These are phyloP conservation scores for Nepenthes alata DNA, from an alignment of 179 eudicot genomes.

Conservation along the genomic window DNA sequence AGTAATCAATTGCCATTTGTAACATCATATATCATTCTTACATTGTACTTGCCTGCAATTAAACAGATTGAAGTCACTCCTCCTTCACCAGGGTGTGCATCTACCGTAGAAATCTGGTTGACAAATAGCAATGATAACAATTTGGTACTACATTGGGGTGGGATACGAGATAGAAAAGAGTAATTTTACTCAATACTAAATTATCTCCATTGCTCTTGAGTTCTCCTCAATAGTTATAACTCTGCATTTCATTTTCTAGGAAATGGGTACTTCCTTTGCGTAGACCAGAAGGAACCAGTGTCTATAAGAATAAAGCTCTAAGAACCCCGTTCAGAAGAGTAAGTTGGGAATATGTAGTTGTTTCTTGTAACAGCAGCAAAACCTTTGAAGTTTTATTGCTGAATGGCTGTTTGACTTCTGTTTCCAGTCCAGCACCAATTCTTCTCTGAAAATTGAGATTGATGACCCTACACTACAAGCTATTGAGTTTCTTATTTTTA, in stretches of 20 bases:
- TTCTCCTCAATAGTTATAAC: neutral
- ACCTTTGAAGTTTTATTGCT: neutral
- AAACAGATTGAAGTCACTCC: conserved; percentile 56
- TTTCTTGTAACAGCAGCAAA: neutral
- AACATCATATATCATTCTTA: no score
- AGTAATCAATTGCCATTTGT: neutral
- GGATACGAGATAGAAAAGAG: conserved; percentile 40
- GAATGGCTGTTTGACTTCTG: conserved; percentile 9
- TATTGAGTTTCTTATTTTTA: conserved; percentile 75
- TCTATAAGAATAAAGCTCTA: conserved; percentile 64
- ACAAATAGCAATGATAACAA: conserved; percentile 43
- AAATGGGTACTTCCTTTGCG: conserved; percentile 73
- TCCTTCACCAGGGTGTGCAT: conserved; percentile 41
- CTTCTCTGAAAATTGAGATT: conserved; percentile 59
- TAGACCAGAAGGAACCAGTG: conserved; percentile 68
- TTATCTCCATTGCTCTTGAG: conserved; percentile 1
- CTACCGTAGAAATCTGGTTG: conserved; percentile 48
- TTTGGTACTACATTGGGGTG: conserved; percentile 88
- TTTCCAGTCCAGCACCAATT: conserved; percentile 61
- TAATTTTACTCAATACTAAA: conserved; percentile 18
- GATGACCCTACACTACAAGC: conserved; percentile 76
- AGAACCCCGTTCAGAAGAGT: conserved; percentile 77
- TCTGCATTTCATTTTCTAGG: conserved; percentile 20
- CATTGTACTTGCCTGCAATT: conserved; percentile 6
- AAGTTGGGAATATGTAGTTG: conserved; percentile 11